Base-by-base conservation (phyloP, 768 basidiomycete species). In the Gymnopilus dilepis region DNA sequence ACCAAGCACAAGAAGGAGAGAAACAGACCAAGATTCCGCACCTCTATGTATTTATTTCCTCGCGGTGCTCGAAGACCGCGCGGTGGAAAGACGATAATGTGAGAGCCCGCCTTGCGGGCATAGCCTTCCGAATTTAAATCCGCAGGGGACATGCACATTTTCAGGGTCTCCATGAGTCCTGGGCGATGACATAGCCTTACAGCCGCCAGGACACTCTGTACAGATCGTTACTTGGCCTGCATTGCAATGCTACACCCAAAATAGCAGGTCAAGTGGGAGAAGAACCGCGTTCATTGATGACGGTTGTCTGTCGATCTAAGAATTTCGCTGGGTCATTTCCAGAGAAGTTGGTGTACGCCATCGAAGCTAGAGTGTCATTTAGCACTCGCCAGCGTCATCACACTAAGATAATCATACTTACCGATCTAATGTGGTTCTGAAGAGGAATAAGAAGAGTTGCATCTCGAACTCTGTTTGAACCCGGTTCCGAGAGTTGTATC, bases 51-150 rank as follows among this genome's bases (percentile, higher is more conserved):
- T 48, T 21, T 28, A 26, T 30, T 41, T 41, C 15, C 40, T 41
- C 17, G 40, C 15, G 17, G 40, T 17, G 15, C 40, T 21, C 15
- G 7, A n/a, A 48, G 45, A 19, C 45, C 45, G 45, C 45, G 26
- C 24, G 3, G 17, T 48, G 28, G 45, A 48, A 15, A 28, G 28
- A 24, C 11, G 9, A 28, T 30, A 41, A 2, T 26, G 26, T 30
- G 45, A 28, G 17, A 17, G 45, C 26, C 45, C 24, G 26, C 13
- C 8, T 8, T 5, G 45, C 45, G 45, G 45, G 45, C 45, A 48
- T 48, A 48, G 45, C 45, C 24, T 48, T 48, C 26, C 45, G 45
- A 48, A 48, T 48, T 15, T 30, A 30, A 48, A 30, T 48, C 45
- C 45, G 45, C 45, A 48, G 45, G 26, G 24, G 26, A 41, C 40